Base-by-base conservation (phyloP, 1,284 basidiomycete genomes). In the Ceratobasidium papillatum region DNA sequence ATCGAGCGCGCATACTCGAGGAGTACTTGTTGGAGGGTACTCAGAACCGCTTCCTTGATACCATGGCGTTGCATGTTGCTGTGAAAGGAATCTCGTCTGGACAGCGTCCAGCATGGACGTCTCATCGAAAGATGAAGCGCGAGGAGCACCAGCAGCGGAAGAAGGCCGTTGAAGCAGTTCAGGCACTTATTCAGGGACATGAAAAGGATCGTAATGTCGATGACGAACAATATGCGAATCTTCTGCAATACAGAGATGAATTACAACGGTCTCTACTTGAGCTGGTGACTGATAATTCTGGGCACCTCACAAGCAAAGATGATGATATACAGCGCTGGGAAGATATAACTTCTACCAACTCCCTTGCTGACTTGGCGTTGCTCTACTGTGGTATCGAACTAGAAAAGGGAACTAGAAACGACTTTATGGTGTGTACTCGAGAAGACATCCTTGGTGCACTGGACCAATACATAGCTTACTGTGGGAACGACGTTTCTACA, bases 31-130 rank as follows among this genome's bases (percentile, higher is more conserved):
- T 98, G 4, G 80, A 85, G 0, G 86, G 87, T 0, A 93, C 93
- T 0, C 82, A 87, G 56, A 96, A 89, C 27, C 89, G 97, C 0
- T 99, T 94, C 81, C 83, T 99, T 47, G 98, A 99, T 81, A 99
- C 97, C 0, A 95, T 99, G 89, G 91, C 95, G 0, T 85, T 99
- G 11, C 97, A 99, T 81, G 92, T 98, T 62, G 95, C 98, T 3
- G 93, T 96, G 2, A 92, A 93, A 76, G 97, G 98, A 5, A 97
- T 99, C 74, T 97, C 96, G 0, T 96, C 94, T 0, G 93, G 96
- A 77, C 98, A 99, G 81, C 90, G 96, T 0, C 94, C 95, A 0
- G 93, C 93, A 1, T 99, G 96, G 96, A 89, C 91, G 83, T 91
- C 92, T 80, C 89, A 96, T 80, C 87, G 89, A 74, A 94, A 94